Conservation (phyloP, 192 early-diverging fungal species). For the Coemansia sp. region DNA sequence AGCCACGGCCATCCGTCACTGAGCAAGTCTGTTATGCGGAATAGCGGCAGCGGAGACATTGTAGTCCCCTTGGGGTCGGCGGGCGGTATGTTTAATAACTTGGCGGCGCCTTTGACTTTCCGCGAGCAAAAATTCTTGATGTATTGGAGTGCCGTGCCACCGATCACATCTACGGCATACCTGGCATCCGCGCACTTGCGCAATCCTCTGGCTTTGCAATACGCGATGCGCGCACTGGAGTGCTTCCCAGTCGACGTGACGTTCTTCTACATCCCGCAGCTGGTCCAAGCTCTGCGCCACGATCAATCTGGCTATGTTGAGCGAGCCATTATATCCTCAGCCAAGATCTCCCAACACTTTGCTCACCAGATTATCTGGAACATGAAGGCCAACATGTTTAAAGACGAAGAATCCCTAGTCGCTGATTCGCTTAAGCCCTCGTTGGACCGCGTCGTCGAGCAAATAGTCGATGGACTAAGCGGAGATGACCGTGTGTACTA, state of each 20-base stretch:
- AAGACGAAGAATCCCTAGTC: constrained; percentile 62
- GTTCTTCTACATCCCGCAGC: constrained; percentile 99
- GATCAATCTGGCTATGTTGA: constrained; percentile 94
- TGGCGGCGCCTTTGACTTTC: constrained; percentile 32
- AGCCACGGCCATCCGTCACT: constrained; percentile 4
- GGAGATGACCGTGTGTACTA: constrained; percentile 91
- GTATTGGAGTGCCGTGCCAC: constrained; percentile 90
- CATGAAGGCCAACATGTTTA: constrained; percentile 98
- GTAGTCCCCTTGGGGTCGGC: background rate
- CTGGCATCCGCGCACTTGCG: constrained; percentile 71
- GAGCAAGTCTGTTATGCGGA: background rate
- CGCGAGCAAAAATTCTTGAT: constrained; percentile 69
- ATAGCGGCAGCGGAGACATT: constrained; percentile 2
- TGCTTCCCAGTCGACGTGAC: constrained; percentile 91
- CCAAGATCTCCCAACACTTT: constrained; percentile 92
- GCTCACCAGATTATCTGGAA: constrained; percentile 99
- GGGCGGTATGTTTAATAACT: constrained; percentile 44
- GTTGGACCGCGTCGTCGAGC: constrained; percentile 85
- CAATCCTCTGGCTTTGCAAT: constrained; percentile 94
- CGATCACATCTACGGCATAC: constrained; percentile 85
- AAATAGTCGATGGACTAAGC: constrained; percentile 79
- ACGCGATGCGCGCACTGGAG: constrained; percentile 89
- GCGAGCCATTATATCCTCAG: constrained; percentile 92
- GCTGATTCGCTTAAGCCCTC: constrained; percentile 90
- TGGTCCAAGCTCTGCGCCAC: constrained; percentile 93